These are phyloP conservation scores for Hericium erinaceus DNA, from an alignment of 768 basidiomycete species.

Conservation along the genomic window DNA sequence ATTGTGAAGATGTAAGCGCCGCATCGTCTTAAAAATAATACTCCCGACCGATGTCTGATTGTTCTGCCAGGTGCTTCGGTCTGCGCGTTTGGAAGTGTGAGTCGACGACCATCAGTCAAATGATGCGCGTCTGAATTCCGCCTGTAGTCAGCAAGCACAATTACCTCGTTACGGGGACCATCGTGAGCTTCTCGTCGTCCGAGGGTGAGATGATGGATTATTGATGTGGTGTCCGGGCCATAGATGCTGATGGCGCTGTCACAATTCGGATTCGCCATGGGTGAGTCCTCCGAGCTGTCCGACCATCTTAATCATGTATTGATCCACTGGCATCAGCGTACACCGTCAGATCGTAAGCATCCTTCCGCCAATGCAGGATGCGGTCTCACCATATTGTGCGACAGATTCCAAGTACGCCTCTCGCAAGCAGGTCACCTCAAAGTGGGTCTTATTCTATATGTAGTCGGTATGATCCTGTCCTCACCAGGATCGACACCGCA, in stretches of 20 bases:
- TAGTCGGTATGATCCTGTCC: neutral
- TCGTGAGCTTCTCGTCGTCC: constrained; percentile 2
- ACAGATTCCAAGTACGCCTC: constrained; percentile 32
- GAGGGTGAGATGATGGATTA: neutral
- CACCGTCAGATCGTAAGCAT: constrained; percentile 33
- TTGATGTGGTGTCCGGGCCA: neutral
- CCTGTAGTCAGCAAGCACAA: constrained; percentile 10
- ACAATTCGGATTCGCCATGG: neutral
- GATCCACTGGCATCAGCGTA: constrained; percentile 24
- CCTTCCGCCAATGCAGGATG: too few species aligned
- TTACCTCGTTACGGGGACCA: constrained; percentile 8
- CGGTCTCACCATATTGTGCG: too few species aligned
- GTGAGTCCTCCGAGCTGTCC: neutral
- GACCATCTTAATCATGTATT: neutral
- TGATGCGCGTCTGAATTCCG: neutral
- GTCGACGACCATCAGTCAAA: neutral
- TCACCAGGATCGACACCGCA: neutral
- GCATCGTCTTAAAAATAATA: neutral
- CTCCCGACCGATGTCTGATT: neutral
- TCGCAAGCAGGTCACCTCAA: constrained; percentile 35
- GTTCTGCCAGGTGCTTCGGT: constrained; percentile 9
- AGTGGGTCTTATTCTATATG: constrained; percentile 23
- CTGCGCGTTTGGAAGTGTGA: constrained; percentile 16
- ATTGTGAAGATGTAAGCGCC: constrained; percentile 11
- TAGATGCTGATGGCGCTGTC: constrained; percentile 10